Percentiles rank a stretch among this genome's conserved stretches.
These are phyloP conservation scores for Solanum dulcamara DNA, from an alignment of 257 asterid species.

Conservation along the genomic window DNA sequence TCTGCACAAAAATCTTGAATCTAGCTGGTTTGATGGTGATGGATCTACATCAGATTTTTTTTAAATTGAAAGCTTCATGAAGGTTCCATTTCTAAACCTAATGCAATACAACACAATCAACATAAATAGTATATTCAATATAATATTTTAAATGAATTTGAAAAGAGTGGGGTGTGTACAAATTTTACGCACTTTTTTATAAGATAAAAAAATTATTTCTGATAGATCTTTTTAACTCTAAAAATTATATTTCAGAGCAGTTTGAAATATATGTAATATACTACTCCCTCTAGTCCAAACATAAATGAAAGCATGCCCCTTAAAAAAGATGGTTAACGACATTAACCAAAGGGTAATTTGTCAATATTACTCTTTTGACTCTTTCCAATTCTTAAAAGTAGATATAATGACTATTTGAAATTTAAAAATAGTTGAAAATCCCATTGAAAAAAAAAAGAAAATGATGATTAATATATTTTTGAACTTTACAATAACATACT, in stretches of 20 bases:
- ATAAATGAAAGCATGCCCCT: neutral
- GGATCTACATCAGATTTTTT: neutral
- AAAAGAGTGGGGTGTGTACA: too few relatives aligned
- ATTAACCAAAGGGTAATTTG: too few relatives aligned
- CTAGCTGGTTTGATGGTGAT: neutral
- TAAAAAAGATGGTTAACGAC: too few relatives aligned
- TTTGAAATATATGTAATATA: neutral
- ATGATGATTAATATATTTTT: neutral
- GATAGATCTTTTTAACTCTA: too few relatives aligned
- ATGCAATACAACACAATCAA: neutral
- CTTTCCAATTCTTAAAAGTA: neutral
- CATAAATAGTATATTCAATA: too few relatives aligned
- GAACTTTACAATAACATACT: neutral
- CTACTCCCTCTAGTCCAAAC: neutral
- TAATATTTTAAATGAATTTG: too few relatives aligned
- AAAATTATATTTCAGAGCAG: neutral
- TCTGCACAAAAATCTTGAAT: neutral
- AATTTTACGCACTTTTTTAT: too few relatives aligned
- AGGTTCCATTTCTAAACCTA: neutral
- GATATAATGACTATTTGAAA: neutral
- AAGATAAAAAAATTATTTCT: neutral
- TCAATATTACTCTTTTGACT: too few relatives aligned
- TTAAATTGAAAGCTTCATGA: neutral
- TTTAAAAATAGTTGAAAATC: neutral
- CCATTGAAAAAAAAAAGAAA: neutral